Base-by-base conservation (phyloP, 805 yeast species). In the Yueomyces sinensis region DNA sequence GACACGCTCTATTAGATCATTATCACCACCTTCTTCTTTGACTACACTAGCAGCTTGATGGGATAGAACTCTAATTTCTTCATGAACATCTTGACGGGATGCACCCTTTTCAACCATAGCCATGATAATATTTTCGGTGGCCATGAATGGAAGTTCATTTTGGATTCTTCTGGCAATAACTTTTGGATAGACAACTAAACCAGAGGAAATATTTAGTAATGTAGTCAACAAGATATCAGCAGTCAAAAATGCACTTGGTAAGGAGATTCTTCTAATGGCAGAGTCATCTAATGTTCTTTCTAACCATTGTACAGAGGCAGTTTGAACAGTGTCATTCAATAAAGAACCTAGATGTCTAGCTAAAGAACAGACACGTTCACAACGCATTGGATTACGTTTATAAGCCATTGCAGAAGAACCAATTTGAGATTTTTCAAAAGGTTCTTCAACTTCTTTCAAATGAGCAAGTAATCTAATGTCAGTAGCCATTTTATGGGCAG, bases 381-480 rank as follows among this genome's bases (percentile, higher is more conserved):
- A 80, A 68, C 98, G 81, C 98, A 91, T 91, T 62, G 98, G 98
- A 66, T 91, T 91, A 67, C 98, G 80, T 74, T 91, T 91, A 70
- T 91, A 91, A 22, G 98, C 98, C 98, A 91, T 91, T 30, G 98
- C 98, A 37, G 84, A 73, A 11, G 96, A 86, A 29, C 98, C 98
- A 54, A 91, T 91, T 70, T 91, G 98, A n/a, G 87, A 76, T 65
- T 82, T 83, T 68, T 91, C 98, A 57, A 91, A 91, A 20, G 98
- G 98, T 64, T 91, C 98, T 66, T 91, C 98, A 45, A 91, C 65
- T 67, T 91, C 98, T 66, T 91, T 91, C 66, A 91, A 73, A 64
- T 91, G 86, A 42, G 98, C 98, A 51, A 91, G 72, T 52, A 91
- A 70, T 63, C 98, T 78, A 50, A 91, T 77, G 58, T 91, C 98